A percentile compares a stretch with the other conserved stretches of the same genome.
Conservation (phyloP, 192 early-diverging fungal species). For the Coemansia reversa region DNA sequence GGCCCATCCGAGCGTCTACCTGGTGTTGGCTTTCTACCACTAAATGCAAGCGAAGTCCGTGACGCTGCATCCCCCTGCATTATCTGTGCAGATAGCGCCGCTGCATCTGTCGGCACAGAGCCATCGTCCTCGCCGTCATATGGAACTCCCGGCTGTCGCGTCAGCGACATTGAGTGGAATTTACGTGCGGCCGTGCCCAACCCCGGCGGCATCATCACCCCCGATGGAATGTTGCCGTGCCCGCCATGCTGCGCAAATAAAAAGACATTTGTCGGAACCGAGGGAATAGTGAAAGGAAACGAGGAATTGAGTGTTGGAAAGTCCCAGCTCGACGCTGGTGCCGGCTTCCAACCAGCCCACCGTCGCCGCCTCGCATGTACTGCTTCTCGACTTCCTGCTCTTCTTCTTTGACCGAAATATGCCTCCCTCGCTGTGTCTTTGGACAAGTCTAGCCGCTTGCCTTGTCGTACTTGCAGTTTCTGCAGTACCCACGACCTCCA, state of each 20-base stretch:
- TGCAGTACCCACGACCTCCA: conserved; percentile 11
- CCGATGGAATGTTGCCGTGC: conserved; percentile 28
- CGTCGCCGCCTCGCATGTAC: conserved; percentile 16
- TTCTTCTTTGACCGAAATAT: background rate
- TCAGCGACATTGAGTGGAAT: conserved; percentile 49
- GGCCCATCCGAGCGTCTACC: conserved; percentile 29
- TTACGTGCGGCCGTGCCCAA: conserved; percentile 51
- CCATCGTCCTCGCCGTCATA: conserved; percentile 22
- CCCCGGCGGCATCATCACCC: conserved; percentile 48
- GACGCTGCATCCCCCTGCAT: conserved; percentile 7
- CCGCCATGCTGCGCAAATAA: conserved; percentile 21
- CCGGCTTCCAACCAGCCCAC: conserved; percentile 26
- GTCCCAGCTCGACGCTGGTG: conserved; percentile 34
- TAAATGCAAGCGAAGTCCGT: conserved; percentile 1
- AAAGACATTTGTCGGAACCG: conserved; percentile 28
- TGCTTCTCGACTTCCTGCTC: background rate
- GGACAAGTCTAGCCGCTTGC: conserved; percentile 12
- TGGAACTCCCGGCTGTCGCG: conserved; percentile 44
- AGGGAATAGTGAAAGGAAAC: conserved; percentile 52
- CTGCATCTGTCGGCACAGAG: conserved; percentile 13
- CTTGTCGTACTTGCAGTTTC: conserved; percentile 13
- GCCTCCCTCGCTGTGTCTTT: background rate
- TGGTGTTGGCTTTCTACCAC: conserved; percentile 1
- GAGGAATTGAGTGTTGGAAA: conserved; percentile 53
- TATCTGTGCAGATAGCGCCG: conserved; percentile 28